phyloP scores from a whole-genome alignment of 2,329 filamentous ascomycete genomes.

The Phialophora expanda region DNA sequence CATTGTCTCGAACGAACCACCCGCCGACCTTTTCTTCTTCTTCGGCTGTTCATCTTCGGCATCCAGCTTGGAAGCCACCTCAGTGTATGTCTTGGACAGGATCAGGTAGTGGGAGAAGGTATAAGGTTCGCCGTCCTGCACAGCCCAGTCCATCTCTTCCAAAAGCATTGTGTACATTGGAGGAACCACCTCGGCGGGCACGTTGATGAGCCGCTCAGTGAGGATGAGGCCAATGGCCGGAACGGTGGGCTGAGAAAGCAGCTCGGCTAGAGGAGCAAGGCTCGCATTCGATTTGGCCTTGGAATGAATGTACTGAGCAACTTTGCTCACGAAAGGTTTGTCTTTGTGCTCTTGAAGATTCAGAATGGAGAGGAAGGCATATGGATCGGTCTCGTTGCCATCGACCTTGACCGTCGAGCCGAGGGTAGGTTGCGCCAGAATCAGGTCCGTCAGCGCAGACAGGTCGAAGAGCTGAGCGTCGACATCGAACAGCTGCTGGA shows the following conservation, averaged over 20 bases:
- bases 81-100: slow-evolving; percentile 87
- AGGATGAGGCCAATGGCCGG: slow-evolving; percentile 80
- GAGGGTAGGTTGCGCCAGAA: slow-evolving; percentile 83
- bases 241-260: slow-evolving; percentile 61
- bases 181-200: slow-evolving; percentile 89
- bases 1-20: slow-evolving; percentile 65
- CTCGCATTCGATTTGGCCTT: slow-evolving; percentile 60
- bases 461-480: slow-evolving; percentile 86
- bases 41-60: slow-evolving; percentile 65
- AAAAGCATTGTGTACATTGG: slow-evolving; percentile 94
- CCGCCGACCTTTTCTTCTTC: slow-evolving; percentile 68
- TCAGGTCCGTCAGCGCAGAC: slow-evolving; percentile 81
- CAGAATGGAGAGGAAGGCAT: slow-evolving; percentile 86
- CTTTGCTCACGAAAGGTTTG: slow-evolving; percentile 71
- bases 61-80: slow-evolving; percentile 81
- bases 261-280: slow-evolving; percentile 62
- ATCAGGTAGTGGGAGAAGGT: slow-evolving; percentile 92
- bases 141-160: slow-evolving; percentile 85
- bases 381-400: slow-evolving; percentile 88
- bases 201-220: slow-evolving; percentile 94
- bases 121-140: slow-evolving; percentile 91
- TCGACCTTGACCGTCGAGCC: slow-evolving; percentile 98
- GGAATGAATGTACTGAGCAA: slow-evolving; percentile 72
- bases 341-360: slow-evolving; percentile 79
- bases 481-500: slow-evolving; percentile 90